Evolutionary conservation across 495 filamentous ascomycete genomes (phyloP), one percentile per base, ranked within the genome.

Genomic region (Aspergillus biplanus): DNA sequence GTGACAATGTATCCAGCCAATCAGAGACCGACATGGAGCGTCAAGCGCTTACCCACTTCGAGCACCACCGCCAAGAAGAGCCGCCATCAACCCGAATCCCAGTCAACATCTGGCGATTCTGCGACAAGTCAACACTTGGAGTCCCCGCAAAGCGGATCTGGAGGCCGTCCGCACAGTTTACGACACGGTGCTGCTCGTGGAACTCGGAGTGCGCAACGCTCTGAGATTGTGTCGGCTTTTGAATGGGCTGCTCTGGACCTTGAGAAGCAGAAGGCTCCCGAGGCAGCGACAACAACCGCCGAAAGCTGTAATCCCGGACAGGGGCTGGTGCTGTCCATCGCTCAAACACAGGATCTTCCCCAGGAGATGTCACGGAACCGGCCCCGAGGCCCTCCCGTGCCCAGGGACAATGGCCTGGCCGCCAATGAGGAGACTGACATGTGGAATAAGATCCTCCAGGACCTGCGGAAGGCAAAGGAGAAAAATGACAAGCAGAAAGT

Each of bases 341-440:
- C 59, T 53, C 32, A 49, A 32, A 47, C 56, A 27, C 54, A 37
- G 47, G 13, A 48, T 7, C 34, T 44, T 9, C 7, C 56, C 48
- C 34, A 52, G 42, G 68, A 53, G 3, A 82, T 82, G 79, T 82
- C 79, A 27, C 77, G 79, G 55, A 80, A 80, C 65, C 75, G 79
- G 54, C 79, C 79, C 48, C 70, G 79, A 50, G 73, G 71, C 12
- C 73, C 73, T 52, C 73, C 73, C 5, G 56, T 70, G 13, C 76
- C 76, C 59, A 69, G 79, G 48, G 79, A 80, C 66, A 82, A 82
- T 72, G 79, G 79, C 13, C 72, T 78, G 18, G 79, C 78, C 21
- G 82, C 81, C 44, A 83, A 88, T 63, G 87, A 89, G 71, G 87
- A 89, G 69, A 81, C 84, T 48, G 81, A 83, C 59, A 79, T 89